phyloP scores from a whole-genome alignment of 1,284 basidiomycete genomes.

The Amylostereum areolatum region DNA sequence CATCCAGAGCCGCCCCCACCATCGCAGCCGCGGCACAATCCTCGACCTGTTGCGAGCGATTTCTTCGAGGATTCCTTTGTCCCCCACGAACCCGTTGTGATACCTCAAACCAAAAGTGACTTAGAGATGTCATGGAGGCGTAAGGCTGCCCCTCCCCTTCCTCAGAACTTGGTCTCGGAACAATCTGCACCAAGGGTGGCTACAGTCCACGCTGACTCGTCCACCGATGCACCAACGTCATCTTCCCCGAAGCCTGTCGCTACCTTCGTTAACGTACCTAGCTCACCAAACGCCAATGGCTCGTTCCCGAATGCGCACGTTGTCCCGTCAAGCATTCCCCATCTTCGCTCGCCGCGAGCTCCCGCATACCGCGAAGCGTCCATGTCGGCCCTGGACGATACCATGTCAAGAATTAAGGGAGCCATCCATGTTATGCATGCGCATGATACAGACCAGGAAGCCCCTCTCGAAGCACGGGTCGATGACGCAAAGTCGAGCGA shows the following conservation, averaged over 20 bases:
- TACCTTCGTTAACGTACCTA: neutral
- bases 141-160: constrained; percentile 18
- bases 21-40: constrained; percentile 14
- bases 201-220: no score
- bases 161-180: no score
- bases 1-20: constrained; percentile 22
- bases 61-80: constrained; percentile 51
- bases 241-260: constrained; percentile 1
- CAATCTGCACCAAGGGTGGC: no score
- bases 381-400: constrained; percentile 76
- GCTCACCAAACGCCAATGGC: neutral
- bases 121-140: constrained; percentile 40
- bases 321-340: constrained; percentile 3
- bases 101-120: constrained; percentile 22
- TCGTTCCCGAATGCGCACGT: constrained; percentile 6
- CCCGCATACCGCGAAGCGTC: constrained; percentile 56
- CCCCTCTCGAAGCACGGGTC: neutral
- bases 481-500: neutral
- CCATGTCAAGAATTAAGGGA: constrained; percentile 85
- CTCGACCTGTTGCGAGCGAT: constrained; percentile 57
- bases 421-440: constrained; percentile 71
- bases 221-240: constrained; percentile 3
- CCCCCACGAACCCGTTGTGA: constrained; percentile 5
- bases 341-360: constrained; percentile 24
- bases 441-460: constrained; percentile 19